These are phyloP conservation scores for Monosporascus sp. DNA, from an alignment of 2,329 filamentous ascomycete species.

Conservation along the genomic window DNA sequence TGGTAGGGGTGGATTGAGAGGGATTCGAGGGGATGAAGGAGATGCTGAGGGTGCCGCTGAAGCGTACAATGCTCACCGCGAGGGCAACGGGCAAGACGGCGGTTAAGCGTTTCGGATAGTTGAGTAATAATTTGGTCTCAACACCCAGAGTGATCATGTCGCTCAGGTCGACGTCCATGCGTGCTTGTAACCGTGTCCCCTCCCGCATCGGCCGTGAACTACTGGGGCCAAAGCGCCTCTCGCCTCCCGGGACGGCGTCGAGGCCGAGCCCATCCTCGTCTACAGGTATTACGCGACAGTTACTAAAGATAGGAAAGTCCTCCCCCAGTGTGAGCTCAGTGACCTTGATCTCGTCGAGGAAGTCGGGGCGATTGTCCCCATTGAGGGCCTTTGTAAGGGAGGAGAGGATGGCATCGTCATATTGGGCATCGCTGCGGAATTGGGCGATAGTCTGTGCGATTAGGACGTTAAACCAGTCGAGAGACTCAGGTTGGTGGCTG, in stretches of 20 bases:
- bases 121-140: slow-evolving; percentile 89
- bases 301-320: slow-evolving; percentile 98
- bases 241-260: slow-evolving; percentile 31
- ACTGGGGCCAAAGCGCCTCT: slow-evolving; percentile 46
- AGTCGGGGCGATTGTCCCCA: slow-evolving; percentile 79
- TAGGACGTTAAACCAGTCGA: slow-evolving; percentile 99
- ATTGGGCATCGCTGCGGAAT: slow-evolving; percentile 84
- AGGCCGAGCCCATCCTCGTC: slow-evolving; percentile 67
- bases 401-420: slow-evolving; percentile 82
- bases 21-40: slow-evolving; percentile 80
- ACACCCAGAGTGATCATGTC: slow-evolving; percentile 93
- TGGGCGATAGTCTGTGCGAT: slow-evolving; percentile 96
- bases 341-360: slow-evolving; percentile 87
- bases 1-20: slow-evolving; percentile 68
- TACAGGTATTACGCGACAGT: slow-evolving; percentile 90
- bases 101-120: slow-evolving; percentile 86
- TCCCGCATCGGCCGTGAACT: slow-evolving; percentile 43
- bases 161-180: slow-evolving; percentile 95
- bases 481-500: slow-evolving; percentile 89
- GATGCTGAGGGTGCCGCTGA: slow-evolving; percentile 89
- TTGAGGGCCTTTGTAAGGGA: slow-evolving; percentile 84
- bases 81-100: slow-evolving; percentile 89
- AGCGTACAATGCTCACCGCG: slow-evolving; percentile 85
- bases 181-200: slow-evolving; percentile 77
- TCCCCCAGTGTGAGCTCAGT: slow-evolving; percentile 92